Percentiles rank a stretch among this genome's conserved stretches.
Evolutionary conservation across 768 basidiomycete genomes (phyloP).

Genomic region (Cyclocybe aegerita): DNA sequence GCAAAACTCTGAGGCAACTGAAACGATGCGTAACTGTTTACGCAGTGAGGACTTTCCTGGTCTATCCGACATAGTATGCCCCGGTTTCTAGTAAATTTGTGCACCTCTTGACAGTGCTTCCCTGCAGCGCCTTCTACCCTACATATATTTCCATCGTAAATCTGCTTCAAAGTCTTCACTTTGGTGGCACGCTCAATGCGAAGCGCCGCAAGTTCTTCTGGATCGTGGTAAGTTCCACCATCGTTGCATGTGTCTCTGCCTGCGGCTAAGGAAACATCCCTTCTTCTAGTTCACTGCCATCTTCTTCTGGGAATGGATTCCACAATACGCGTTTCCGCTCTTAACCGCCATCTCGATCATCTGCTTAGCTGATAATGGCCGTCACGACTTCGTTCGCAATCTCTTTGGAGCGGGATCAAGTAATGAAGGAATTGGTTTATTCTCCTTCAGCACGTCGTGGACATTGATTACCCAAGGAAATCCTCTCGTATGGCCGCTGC

Average conservation of each 20-base stretch:
- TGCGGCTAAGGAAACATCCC: not conserved
- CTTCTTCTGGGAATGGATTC: conserved; percentile 51
- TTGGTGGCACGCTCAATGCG: conserved; percentile 45
- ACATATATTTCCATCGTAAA: conserved; percentile 51
- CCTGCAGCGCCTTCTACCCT: conserved; percentile 47
- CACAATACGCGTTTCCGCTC: conserved; percentile 59
- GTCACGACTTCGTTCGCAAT: conserved; percentile 51
- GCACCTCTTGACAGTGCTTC: not conserved
- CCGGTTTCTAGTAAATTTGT: not conserved
- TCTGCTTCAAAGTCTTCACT: conserved; percentile 53
- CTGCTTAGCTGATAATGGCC: conserved; percentile 51
- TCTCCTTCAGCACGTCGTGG: conserved; percentile 64
- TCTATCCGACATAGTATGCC: conserved; percentile 51
- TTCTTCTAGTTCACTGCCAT: conserved; percentile 35
- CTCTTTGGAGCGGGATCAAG: conserved; percentile 63
- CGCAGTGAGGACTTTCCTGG: conserved; percentile 45
- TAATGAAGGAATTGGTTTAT: conserved; percentile 64
- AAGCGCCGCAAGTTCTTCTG: conserved; percentile 55
- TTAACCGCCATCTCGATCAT: conserved; percentile 59
- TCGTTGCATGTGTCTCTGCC: not conserved
- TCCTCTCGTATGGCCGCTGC: conserved; percentile 55
- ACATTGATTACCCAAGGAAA: conserved; percentile 54
- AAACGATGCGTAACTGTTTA: not conserved
- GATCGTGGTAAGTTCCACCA: conserved; percentile 40
- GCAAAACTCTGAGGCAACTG: not conserved